Evolutionary conservation across 495 filamentous ascomycete genomes (phyloP).

Genomic region (Penicillium taxi): DNA sequence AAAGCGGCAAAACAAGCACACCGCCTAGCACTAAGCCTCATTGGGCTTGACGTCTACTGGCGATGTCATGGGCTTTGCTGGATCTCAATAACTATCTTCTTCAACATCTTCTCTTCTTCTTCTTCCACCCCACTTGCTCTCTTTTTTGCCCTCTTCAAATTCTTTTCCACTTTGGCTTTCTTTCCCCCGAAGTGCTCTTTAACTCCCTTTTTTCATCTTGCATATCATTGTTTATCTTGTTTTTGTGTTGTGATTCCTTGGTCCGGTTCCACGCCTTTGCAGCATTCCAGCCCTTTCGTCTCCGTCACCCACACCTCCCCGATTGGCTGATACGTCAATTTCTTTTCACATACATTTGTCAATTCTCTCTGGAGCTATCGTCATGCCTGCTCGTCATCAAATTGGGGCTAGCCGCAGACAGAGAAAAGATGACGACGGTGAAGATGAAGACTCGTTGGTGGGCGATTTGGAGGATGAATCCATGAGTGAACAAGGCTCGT

Average conservation of each 20-base stretch:
- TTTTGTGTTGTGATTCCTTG: slow-evolving; percentile 1
- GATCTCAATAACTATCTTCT: slow-evolving; percentile 4
- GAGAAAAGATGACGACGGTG: slow-evolving; percentile 68
- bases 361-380: not conserved
- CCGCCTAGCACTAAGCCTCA: slow-evolving; percentile 22
- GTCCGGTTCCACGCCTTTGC: slow-evolving; percentile 5
- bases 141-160: slow-evolving; percentile 9
- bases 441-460: slow-evolving; percentile 57
- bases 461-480: slow-evolving; percentile 74
- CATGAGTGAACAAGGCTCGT: slow-evolving; percentile 71
- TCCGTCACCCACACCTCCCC: slow-evolving; percentile 2
- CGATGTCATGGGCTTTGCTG: slow-evolving; percentile 25
- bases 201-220: slow-evolving; percentile 2
- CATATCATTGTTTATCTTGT: too few relatives aligned
- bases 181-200: not conserved
- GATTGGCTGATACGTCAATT: not conserved
- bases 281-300: too few relatives aligned
- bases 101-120: slow-evolving; percentile 11
- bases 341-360: not conserved
- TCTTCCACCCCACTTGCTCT: slow-evolving; percentile 18
- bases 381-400: slow-evolving; percentile 46
- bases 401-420: slow-evolving; percentile 68
- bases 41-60: slow-evolving; percentile 24
- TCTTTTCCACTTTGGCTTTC: not conserved
- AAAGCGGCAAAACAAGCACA: slow-evolving; percentile 15